Conservation (phyloP, 306 rosid genomes). For the Trifolium dubium region DNA sequence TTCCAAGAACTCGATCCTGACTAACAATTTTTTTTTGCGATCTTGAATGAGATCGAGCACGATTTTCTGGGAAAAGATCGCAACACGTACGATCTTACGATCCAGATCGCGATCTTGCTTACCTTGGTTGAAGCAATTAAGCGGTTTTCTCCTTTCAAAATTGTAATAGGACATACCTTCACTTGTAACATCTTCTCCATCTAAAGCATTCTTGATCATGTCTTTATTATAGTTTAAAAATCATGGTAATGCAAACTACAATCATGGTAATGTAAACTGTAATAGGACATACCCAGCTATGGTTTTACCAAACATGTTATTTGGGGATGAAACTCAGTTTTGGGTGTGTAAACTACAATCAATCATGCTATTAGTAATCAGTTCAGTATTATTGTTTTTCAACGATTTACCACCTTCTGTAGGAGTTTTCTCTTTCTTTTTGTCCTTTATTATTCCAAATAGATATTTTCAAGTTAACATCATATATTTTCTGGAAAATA, state of each 20-base stretch:
- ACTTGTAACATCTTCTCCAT: conserved; percentile 29
- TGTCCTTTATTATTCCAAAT: conserved; percentile 33
- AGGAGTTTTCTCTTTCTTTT: conserved; percentile 30
- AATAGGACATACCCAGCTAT: neutral
- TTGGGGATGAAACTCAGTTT: neutral
- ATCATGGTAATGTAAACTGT: too few species aligned
- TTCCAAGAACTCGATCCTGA: too few species aligned
- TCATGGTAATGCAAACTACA: too few species aligned
- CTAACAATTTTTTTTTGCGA: too few species aligned
- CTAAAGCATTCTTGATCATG: conserved; percentile 14
- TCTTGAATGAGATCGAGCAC: too few species aligned
- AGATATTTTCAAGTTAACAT: conserved; percentile 12
- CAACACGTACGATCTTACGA: too few species aligned
- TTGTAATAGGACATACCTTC: conserved; percentile 22
- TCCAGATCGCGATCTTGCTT: too few species aligned
- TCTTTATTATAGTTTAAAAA: conserved; percentile 12
- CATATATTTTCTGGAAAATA: conserved; percentile 6
- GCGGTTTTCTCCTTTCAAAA: conserved; percentile 26
- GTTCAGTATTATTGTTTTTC: conserved; percentile 28
- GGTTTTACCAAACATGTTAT: neutral
- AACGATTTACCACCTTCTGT: conserved; percentile 12
- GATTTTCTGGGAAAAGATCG: too few species aligned
- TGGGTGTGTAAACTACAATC: conserved; percentile 11
- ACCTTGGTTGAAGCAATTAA: conserved; percentile 33
- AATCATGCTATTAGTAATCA: conserved; percentile 6